phyloP scores from a whole-genome alignment of 768 basidiomycete species.

The Hypholoma fasciculare region DNA sequence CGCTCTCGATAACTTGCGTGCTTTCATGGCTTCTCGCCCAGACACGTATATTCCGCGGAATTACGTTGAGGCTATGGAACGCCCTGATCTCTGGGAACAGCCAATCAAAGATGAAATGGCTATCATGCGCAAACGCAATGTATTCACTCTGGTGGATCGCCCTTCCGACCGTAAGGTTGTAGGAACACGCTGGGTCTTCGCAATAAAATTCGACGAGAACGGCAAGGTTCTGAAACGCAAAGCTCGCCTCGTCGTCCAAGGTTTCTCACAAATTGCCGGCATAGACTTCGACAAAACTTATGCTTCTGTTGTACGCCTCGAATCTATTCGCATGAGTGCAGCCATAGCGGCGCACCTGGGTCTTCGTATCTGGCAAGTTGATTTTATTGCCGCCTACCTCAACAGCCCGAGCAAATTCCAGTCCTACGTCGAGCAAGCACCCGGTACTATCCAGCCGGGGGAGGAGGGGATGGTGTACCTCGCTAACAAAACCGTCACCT shows the following conservation, averaged over 20 bases:
- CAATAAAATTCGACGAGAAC: not conserved
- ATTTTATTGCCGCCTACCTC: slow-evolving; percentile 35
- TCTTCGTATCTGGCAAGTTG: slow-evolving; percentile 31
- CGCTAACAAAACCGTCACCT: too few species aligned
- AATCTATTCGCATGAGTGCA: slow-evolving; percentile 4
- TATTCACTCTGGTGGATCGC: not conserved
- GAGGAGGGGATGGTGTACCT: not conserved
- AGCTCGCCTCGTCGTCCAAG: slow-evolving; percentile 13
- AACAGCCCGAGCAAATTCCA: slow-evolving; percentile 16
- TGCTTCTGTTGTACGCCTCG: slow-evolving; percentile 13
- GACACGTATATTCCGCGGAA: not conserved
- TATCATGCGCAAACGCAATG: too few species aligned
- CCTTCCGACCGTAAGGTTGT: not conserved
- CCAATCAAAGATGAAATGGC: slow-evolving; percentile 15
- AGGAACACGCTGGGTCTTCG: not conserved
- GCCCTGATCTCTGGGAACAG: slow-evolving; percentile 9
- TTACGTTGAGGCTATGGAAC: slow-evolving; percentile 12
- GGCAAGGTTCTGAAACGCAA: slow-evolving; percentile 11
- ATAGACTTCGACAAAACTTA: slow-evolving; percentile 29
- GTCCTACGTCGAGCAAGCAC: slow-evolving; percentile 1
- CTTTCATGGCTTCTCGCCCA: not conserved
- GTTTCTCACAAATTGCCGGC: slow-evolving; percentile 25
- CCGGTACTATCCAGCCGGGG: not conserved
- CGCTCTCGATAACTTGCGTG: not conserved
- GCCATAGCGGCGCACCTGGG: too few species aligned